Evolutionary conservation across 2,329 filamentous ascomycete genomes (phyloP).

Genomic region (Alternaria gansuensis): DNA sequence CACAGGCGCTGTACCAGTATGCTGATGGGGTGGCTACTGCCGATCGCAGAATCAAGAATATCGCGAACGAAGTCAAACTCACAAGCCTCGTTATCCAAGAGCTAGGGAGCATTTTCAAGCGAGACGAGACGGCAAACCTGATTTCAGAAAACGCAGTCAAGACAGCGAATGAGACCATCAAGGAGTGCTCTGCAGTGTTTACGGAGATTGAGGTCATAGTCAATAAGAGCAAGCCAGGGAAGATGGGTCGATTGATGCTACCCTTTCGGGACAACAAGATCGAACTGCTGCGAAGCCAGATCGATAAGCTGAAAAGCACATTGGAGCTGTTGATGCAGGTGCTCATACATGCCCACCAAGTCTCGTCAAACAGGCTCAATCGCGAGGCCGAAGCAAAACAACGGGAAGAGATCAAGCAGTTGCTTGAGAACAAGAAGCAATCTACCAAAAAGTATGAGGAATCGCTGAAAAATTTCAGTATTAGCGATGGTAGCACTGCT

Average conservation of each 20-base stretch:
- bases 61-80: conserved; percentile 42
- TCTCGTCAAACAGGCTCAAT: conserved; percentile 37
- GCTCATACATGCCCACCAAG: conserved; percentile 38
- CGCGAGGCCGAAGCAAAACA: conserved; percentile 38
- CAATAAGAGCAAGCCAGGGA: conserved; percentile 40
- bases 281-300: conserved; percentile 39
- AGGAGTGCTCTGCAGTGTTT: conserved; percentile 41
- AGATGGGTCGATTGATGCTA: conserved; percentile 35
- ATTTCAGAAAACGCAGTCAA: conserved; percentile 39
- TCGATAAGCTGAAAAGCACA: conserved; percentile 46
- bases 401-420: conserved; percentile 38
- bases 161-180: conserved; percentile 42
- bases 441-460: conserved; percentile 39
- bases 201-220: conserved; percentile 36
- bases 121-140: conserved; percentile 34
- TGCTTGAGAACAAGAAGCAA: conserved; percentile 37
- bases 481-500: conserved; percentile 32
- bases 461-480: conserved; percentile 31
- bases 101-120: conserved; percentile 39
- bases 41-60: conserved; percentile 40
- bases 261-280: conserved; percentile 47
- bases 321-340: conserved; percentile 44
- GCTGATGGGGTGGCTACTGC: conserved; percentile 44
- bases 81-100: conserved; percentile 44
- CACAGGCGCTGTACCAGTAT: conserved; percentile 44